These are phyloP conservation scores for Tolypocladium capitatum DNA, from an alignment of 2,329 filamentous ascomycete genomes.

Conservation along the genomic window DNA sequence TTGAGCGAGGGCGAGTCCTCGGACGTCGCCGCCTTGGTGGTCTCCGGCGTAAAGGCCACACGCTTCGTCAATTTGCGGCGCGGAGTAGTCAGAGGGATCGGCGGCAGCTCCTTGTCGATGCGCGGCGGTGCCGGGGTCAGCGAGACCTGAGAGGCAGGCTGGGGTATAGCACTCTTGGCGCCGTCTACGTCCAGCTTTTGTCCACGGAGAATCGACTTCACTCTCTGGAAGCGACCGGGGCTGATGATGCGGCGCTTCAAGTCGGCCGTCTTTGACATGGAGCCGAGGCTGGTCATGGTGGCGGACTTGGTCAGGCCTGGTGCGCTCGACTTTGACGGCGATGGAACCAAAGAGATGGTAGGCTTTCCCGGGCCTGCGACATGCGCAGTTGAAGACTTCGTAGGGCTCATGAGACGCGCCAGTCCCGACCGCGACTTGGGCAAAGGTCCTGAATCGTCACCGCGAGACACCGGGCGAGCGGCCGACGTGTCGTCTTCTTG, in stretches of 20 bases:
- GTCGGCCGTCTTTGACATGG: conserved; percentile 18
- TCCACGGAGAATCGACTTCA: conserved; percentile 44
- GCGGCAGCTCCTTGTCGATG: conserved; percentile 38
- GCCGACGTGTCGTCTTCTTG: conserved; percentile 57
- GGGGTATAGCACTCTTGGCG: conserved; percentile 34
- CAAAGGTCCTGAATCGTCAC: conserved; percentile 17
- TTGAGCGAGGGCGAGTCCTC: conserved; percentile 44
- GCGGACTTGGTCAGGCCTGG: conserved; percentile 33
- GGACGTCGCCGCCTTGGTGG: conserved; percentile 33
- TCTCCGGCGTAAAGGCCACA: conserved; percentile 67
- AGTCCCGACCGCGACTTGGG: conserved; percentile 34
- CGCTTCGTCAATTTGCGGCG: conserved; percentile 56
- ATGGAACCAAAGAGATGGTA: conserved; percentile 22
- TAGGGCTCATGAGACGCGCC: conserved; percentile 59
- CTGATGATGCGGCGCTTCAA: conserved; percentile 27
- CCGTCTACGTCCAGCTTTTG: conserved; percentile 22
- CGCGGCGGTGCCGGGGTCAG: conserved; percentile 32
- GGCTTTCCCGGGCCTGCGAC: conserved; percentile 12
- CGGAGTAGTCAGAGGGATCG: conserved; percentile 48
- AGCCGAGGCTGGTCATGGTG: conserved; percentile 14
- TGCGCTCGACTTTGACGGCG: conserved; percentile 33
- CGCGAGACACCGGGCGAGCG: conserved; percentile 44
- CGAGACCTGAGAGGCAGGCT: conserved; percentile 23
- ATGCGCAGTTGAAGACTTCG: conserved; percentile 59
- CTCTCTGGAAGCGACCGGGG: conserved; percentile 38